Percentiles rank a stretch among this genome's conserved stretches.
phyloP scores from a whole-genome alignment of 1,284 basidiomycete species.

The Mycena sp. region DNA sequence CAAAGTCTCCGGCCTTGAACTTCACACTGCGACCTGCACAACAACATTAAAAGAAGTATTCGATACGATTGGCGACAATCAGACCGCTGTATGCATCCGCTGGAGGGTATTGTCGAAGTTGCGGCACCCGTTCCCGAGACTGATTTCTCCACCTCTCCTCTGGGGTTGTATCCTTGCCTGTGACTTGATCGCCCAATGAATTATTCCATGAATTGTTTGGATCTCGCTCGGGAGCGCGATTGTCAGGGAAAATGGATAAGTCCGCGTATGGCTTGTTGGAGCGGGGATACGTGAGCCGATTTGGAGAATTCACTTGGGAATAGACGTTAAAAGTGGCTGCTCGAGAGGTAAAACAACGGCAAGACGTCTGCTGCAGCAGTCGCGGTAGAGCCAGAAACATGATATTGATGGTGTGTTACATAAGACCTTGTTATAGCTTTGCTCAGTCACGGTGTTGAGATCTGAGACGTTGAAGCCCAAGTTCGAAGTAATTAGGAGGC shows the following conservation, averaged over 20 bases:
- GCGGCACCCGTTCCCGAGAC: slow-evolving; percentile 39
- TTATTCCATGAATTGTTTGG: not conserved
- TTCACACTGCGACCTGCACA: slow-evolving; percentile 58
- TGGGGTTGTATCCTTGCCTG: slow-evolving; percentile 3
- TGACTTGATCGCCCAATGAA: not conserved
- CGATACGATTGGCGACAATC: slow-evolving; percentile 18
- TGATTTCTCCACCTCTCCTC: slow-evolving; percentile 51
- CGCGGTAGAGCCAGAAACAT: slow-evolving; percentile 14
- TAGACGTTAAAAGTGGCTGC: not conserved
- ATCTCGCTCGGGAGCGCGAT: not conserved
- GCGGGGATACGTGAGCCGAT: not conserved
- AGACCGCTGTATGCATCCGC: slow-evolving; percentile 53
- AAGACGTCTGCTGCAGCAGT: slow-evolving; percentile 1
- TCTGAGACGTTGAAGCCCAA: too few relatives aligned
- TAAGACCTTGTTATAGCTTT: too few relatives aligned
- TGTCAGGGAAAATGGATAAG: not conserved
- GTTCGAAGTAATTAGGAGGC: too few relatives aligned
- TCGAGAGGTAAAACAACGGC: slow-evolving; percentile 6
- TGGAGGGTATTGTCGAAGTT: slow-evolving; percentile 37
- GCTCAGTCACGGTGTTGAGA: too few relatives aligned
- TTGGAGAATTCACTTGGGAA: not conserved
- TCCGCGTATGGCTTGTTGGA: not conserved
- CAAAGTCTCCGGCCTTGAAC: slow-evolving; percentile 51
- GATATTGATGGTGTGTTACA: too few relatives aligned
- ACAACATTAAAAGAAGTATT: not conserved